Base-by-base conservation (phyloP, 305 asterid genomes). In the Nicotiana rustica region DNA sequence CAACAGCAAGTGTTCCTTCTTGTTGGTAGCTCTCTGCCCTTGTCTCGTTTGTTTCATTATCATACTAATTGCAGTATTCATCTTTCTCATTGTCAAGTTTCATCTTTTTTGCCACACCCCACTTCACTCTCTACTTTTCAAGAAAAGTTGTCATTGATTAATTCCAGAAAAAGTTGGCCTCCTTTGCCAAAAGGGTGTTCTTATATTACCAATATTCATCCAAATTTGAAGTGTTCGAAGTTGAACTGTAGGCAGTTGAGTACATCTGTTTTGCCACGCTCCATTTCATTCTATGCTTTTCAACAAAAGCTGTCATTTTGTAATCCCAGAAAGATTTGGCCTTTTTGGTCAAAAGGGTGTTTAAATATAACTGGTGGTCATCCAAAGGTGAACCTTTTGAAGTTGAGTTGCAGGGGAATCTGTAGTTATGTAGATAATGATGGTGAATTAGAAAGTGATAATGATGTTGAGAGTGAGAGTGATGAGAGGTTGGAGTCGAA, bases 51-150 rank as follows among this genome's bases (percentile, higher is more conserved):
- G 96, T 88, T 85, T 89, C 71, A 82, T 91, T 82, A 90, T 94
- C 18, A 62, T 91, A 78, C 67, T 90, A 80, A 56, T 86, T 73
- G 88, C 91, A 49, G 86, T 91, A 29, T 85, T 92, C 44, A 82
- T 91, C 67, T 83, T 91, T 1, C 90, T 94, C 67, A 60, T 85
- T 68, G 49, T 91, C 92, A 90, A 94, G 81, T 94, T 93, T 92
- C 99, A 86, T 77, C 84, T 90, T 17, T 92, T 78, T 83, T 94
- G 97, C 83, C 96, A 91, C 89, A 90, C 98, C 19, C 98, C 97
- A 52, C 91, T 95, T 73, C 93, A 83, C 83, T 88, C 93, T 59
- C 57, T 91, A 44, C 79, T 93, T 60, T 89, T 88, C 94, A 86
- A 89, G 81, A 92, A 90, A 81, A 87, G 78, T 44, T 94, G 95